phyloP scores from a whole-genome alignment of 2,329 filamentous ascomycete species.

The Trichoderma sp. region DNA sequence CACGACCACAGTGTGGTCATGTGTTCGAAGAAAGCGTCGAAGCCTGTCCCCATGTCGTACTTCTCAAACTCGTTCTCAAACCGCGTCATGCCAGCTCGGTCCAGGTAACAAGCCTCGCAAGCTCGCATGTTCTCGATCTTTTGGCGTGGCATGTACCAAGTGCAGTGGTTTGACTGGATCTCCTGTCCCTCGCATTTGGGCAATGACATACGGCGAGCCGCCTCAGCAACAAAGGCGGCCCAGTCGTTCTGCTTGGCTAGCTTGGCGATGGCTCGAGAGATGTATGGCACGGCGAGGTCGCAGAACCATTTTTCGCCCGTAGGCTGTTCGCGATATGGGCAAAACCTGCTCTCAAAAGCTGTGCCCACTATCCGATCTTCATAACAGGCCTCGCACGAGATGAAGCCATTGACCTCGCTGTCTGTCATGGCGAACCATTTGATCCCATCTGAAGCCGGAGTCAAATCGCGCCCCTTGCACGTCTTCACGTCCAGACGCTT shows the following conservation, averaged over 20 bases:
- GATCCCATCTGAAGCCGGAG: slow-evolving; percentile 33
- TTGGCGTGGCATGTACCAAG: slow-evolving; percentile 37
- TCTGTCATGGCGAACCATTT: slow-evolving; percentile 41
- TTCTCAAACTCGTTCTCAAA: slow-evolving; percentile 38
- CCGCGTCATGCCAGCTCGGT: slow-evolving; percentile 38
- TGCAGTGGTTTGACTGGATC: slow-evolving; percentile 31
- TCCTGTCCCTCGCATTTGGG: slow-evolving; percentile 38
- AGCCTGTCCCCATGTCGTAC: slow-evolving; percentile 29
- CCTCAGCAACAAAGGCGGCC: slow-evolving; percentile 36
- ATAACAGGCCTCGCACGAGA: slow-evolving; percentile 46
- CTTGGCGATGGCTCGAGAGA: slow-evolving; percentile 31
- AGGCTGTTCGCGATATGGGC: slow-evolving; percentile 34
- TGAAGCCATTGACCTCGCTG: slow-evolving; percentile 38
- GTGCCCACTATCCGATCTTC: slow-evolving; percentile 39
- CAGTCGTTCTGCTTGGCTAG: slow-evolving; percentile 37
- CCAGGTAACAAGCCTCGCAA: slow-evolving; percentile 43
- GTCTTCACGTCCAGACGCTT: slow-evolving; percentile 34
- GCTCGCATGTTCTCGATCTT: slow-evolving; percentile 36
- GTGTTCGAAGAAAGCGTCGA: slow-evolving; percentile 34
- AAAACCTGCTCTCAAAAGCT: slow-evolving; percentile 39
- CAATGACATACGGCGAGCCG: slow-evolving; percentile 33
- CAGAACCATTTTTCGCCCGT: slow-evolving; percentile 41
- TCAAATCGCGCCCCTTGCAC: slow-evolving; percentile 38
- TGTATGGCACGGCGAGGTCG: slow-evolving; percentile 37
- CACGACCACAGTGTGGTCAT: slow-evolving; percentile 35